Evolutionary conservation across 176 grass and related monocot species (phyloP), one percentile per base, ranked within the genome.

Genomic region (Miscanthus lutarioriparius): DNA sequence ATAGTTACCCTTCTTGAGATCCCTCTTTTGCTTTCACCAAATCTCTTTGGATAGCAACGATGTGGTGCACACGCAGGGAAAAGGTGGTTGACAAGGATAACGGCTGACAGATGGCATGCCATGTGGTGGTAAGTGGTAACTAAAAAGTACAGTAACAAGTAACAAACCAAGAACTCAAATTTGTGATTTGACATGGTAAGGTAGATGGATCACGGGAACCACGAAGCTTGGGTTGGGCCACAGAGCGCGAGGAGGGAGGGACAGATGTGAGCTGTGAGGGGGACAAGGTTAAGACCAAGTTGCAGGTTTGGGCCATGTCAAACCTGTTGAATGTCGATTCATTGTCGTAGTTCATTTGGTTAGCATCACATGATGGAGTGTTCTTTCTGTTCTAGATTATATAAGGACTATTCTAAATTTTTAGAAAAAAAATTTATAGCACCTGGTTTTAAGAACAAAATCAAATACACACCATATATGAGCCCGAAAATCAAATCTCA

Each of bases 181-280:
- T 28, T 16, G 23, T 73, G 70, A 73, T 73, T 73, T 73, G 41
- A 73, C 70, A 58, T 58, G 19, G 51, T 56, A 56, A 56, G 49
- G 49, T 19, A 51, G 16, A 72, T 72, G 70, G 23, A 25, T 41
- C 68, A 70, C 10, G 22, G 36, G 4, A 39, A n/a, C 19, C 67
- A 70, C 33, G 4, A 5, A 39, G 44, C 44, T 47, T n/a, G 35
- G 2, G 67, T n/a, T 69, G 33, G 17, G 19, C 20, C 8, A 38
- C 3, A n/a, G 22, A 8, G 6, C 27, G 13, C 6, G 27, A 65
- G 5, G 63, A 14, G 62, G 26, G 28, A 19, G 48, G 49, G 49
- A 54, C 17, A 54, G 17, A 15, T 47, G 12, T 47, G 49, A 54
- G 49, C 17, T 8, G 19, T 39, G 8, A 20, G 36, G 33, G 66